These are phyloP conservation scores for Backusella liffmaniae DNA, from an alignment of 192 early-diverging fungal genomes.

Conservation along the genomic window DNA sequence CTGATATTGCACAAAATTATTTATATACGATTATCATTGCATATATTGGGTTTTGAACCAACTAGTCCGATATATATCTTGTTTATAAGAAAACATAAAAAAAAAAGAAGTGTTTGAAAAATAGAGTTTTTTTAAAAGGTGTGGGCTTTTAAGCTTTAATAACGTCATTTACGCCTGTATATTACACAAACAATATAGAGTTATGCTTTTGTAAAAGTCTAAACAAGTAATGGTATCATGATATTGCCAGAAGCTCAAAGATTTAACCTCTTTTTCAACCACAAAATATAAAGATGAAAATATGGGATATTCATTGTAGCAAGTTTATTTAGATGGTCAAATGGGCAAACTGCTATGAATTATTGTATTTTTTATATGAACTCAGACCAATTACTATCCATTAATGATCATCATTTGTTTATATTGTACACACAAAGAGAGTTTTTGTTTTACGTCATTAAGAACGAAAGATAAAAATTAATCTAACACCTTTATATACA, in stretches of 20 bases:
- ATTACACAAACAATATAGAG: slow-evolving; percentile 2
- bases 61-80: not conserved
- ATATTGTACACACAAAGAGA: not conserved
- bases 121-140: not conserved
- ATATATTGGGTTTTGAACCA: not conserved
- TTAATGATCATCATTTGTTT: not conserved
- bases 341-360: not conserved
- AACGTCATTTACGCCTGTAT: not conserved
- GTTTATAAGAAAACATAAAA: not conserved
- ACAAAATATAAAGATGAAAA: not conserved
- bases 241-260: not conserved
- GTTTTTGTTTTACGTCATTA: not conserved
- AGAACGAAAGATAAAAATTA: not conserved
- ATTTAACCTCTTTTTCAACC: not conserved
- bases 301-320: too few species aligned
- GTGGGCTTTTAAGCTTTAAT: not conserved
- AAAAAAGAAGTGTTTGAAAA: not conserved
- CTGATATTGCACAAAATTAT: not conserved
- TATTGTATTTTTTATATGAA: not conserved
- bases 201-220: not conserved
- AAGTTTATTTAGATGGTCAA: not conserved
- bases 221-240: not conserved
- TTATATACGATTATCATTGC: not conserved
- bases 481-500: not conserved
- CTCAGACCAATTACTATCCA: not conserved